Evolutionary conservation across 176 grass and related monocot genomes (phyloP).

Genomic region (Oryza meridionalis): DNA sequence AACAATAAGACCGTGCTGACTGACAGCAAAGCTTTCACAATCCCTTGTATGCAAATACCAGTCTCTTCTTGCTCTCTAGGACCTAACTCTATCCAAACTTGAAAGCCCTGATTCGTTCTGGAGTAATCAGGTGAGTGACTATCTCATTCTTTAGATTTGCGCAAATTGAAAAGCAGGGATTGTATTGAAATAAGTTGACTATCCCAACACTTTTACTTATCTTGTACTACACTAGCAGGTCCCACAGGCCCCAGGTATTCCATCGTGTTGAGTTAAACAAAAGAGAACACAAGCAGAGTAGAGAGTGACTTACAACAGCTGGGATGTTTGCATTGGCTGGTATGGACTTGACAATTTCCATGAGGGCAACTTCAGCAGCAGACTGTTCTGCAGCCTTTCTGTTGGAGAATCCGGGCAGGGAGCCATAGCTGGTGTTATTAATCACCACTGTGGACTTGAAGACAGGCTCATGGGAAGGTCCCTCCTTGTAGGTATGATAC

Average conservation of each 20-base stretch:
- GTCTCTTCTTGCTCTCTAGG: not conserved
- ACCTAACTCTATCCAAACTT: not conserved
- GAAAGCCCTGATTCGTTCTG: not conserved
- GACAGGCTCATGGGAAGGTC: too few species aligned
- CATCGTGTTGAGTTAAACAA: not conserved
- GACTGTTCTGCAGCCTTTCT: slow-evolving; percentile 89
- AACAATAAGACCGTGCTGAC: not conserved
- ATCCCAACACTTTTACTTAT: not conserved
- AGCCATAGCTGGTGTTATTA: slow-evolving; percentile 72
- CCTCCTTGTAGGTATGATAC: too few species aligned
- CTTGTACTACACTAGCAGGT: not conserved
- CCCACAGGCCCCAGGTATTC: not conserved
- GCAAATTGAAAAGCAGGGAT: not conserved
- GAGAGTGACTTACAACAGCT: slow-evolving; percentile 45
- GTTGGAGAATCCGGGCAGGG: slow-evolving; percentile 79
- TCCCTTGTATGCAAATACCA: not conserved
- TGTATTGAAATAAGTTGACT: not conserved
- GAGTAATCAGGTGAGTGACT: too few species aligned
- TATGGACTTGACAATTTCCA: slow-evolving; percentile 57
- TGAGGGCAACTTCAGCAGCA: slow-evolving; percentile 78
- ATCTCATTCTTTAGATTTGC: not conserved
- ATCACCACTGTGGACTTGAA: too few species aligned
- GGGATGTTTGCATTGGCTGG: slow-evolving; percentile 30
- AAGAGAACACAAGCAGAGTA: not conserved
- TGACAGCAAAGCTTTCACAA: not conserved